Evolutionary conservation across 1,139 yeast species (phyloP), one percentile per base, ranked within the genome.

Genomic region (Suhomyces terraborum): DNA sequence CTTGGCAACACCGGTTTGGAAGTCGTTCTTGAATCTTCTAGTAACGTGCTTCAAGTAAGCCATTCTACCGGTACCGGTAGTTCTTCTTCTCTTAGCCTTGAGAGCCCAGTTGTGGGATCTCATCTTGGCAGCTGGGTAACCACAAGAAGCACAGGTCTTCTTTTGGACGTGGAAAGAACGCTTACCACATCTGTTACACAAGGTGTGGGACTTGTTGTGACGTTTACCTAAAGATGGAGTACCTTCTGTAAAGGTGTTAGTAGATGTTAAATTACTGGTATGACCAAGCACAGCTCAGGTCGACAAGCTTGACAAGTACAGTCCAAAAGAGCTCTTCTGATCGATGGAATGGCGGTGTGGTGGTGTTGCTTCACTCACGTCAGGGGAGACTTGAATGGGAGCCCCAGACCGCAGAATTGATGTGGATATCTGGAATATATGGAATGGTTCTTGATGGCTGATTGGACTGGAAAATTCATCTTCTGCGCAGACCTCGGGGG

Each of bases 51-150:
- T 93, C 77, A 94, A 84, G 88, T 93, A 82, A 75, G 93, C 80
- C 95, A 89, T 89, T 81, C 99, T 95, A 77, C 99, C 99, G 73
- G 98, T 84, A 81, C 99, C 99, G 62, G 98, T 91, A 64, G 99
- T 93, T 79, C 88, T 86, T 88, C 99, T 89, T 88, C 98, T 88
- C 86, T 91, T 88, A 69, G 98, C 96, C 87, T 93, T 93, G 60
- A 78, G 77, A 72, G 94, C 96, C 99, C 99, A 93, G 96, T 93
- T 93, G 95, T 80, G 86, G 67, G 88, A 80, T 86, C 98, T 89
- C 78, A 87, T 74, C 83, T 94, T 94, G 67, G 98, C 98, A 69
- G 98, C 89, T 79, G 99, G 99, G 87, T 93, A 93, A 67, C 98
- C 98, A 80, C 99, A 93, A 62, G 95, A 78, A 73, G 98, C 73